Evolutionary conservation across 345 rosid species (phyloP).

Genomic region (Boechera stricta): DNA sequence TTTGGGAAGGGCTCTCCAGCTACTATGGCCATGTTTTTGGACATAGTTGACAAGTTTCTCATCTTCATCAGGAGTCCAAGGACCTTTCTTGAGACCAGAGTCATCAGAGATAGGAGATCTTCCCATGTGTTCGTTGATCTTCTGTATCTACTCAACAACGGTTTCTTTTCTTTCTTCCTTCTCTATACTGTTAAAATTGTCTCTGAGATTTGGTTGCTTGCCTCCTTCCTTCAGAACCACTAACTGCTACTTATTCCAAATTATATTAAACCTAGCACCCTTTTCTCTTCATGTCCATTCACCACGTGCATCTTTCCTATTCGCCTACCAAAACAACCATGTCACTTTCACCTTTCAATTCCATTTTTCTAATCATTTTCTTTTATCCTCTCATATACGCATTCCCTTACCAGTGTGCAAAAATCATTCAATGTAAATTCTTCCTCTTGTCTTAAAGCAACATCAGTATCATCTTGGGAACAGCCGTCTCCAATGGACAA

Average conservation of each 20-base stretch:
- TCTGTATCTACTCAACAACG: conserved; percentile 37
- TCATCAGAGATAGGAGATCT: conserved; percentile 71
- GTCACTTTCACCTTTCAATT: conserved; percentile 47
- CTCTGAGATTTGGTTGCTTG: conserved; percentile 49
- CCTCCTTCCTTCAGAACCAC: conserved; percentile 69
- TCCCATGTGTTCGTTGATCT: conserved; percentile 54
- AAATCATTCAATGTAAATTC: conserved; percentile 33
- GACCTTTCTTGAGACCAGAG: conserved; percentile 82
- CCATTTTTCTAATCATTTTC: conserved; percentile 35
- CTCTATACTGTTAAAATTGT: conserved; percentile 16
- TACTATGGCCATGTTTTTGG: conserved; percentile 77
- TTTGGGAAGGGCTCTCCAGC: conserved; percentile 94
- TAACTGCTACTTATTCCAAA: conserved; percentile 52
- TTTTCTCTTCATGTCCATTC: conserved; percentile 39
- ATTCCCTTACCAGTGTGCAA: conserved; percentile 23
- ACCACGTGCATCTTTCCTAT: conserved; percentile 44
- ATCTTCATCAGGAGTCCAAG: conserved; percentile 94
- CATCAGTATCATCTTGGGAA: conserved; percentile 35
- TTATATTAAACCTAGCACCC: conserved; percentile 57
- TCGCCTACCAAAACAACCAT: conserved; percentile 45
- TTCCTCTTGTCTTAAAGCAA: conserved; percentile 43
- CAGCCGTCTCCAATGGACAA: conserved; percentile 40
- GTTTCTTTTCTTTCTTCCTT: not conserved
- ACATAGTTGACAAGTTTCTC: conserved; percentile 65
- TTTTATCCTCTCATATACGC: conserved; percentile 33